A percentile compares a stretch with the other conserved stretches of the same genome.
phyloP scores from a whole-genome alignment of 106 monocot species.

The Triglochin maritima region DNA sequence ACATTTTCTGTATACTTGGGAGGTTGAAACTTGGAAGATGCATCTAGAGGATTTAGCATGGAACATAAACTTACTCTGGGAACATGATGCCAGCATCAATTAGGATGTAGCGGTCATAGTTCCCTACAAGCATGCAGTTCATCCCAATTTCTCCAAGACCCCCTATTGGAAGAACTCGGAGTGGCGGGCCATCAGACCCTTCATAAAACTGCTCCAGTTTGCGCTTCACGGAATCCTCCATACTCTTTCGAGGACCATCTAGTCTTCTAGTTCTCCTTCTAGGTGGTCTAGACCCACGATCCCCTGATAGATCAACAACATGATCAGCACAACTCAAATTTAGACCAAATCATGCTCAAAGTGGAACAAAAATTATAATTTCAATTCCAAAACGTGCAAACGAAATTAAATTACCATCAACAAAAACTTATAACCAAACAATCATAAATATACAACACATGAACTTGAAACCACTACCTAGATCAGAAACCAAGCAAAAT shows the following conservation, averaged over 20 bases:
- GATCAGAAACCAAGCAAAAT: background rate
- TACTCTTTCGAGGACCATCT: slow-evolving; percentile 68
- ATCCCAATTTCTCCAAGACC: slow-evolving; percentile 98
- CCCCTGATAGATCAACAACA: slow-evolving; percentile 25
- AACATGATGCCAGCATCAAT: slow-evolving; percentile 99
- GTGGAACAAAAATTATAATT: slow-evolving; percentile 1
- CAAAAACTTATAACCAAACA: background rate
- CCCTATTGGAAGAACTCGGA: slow-evolving; percentile 93
- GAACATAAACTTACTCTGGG: slow-evolving; percentile 64
- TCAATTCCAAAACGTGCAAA: background rate
- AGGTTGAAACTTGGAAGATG: too few relatives aligned
- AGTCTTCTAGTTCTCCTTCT: slow-evolving; percentile 45
- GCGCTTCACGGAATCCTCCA: slow-evolving; percentile 95
- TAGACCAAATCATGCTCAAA: background rate
- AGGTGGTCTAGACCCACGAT: slow-evolving; percentile 34
- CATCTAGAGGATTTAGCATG: too few relatives aligned
- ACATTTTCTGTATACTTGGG: too few relatives aligned
- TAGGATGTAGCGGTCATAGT: slow-evolving; percentile 89
- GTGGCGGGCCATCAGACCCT: slow-evolving; percentile 84
- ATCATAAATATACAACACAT: background rate
- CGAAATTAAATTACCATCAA: background rate
- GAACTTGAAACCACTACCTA: background rate
- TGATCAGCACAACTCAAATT: background rate
- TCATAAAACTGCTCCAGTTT: slow-evolving; percentile 98
- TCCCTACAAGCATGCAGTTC: slow-evolving; percentile 99